Conservation (phyloP, 2,329 filamentous ascomycete species). For the Akanthomyces dipterigenus region DNA sequence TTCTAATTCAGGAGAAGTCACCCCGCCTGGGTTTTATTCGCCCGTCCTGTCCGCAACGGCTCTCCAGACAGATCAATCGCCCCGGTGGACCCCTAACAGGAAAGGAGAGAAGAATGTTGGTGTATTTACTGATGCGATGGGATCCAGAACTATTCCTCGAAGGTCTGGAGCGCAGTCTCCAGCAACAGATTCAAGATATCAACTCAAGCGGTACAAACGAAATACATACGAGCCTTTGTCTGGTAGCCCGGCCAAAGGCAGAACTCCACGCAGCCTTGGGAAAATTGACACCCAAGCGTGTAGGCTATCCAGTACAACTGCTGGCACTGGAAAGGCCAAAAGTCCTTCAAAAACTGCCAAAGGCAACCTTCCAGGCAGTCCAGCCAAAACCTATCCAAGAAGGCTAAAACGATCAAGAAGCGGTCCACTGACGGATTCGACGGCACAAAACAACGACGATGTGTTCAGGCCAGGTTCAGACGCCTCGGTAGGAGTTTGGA, state of each 20-base stretch:
- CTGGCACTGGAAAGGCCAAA: conserved; percentile 10
- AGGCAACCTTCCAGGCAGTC: neutral
- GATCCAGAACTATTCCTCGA: neutral
- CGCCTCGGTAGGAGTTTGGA: conserved; percentile 3
- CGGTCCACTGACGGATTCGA: neutral
- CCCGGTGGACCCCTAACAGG: neutral
- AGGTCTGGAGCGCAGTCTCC: neutral
- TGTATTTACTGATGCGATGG: neutral
- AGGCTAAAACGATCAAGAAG: conserved; percentile 1
- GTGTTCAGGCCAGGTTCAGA: neutral
- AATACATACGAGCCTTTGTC: neutral
- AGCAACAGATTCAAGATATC: conserved; percentile 9
- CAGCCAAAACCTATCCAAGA: neutral
- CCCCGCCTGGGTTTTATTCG: neutral
- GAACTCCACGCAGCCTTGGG: neutral
- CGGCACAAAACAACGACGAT: neutral
- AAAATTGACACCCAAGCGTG: neutral
- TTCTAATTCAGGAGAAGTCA: neutral
- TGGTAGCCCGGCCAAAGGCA: neutral
- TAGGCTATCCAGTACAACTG: neutral
- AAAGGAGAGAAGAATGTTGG: neutral
- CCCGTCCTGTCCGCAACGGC: neutral
- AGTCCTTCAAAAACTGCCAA: neutral
- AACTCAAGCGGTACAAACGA: conserved; percentile 7
- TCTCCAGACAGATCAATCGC: no score